A percentile compares a stretch with the other conserved stretches of the same genome.
Conservation (phyloP, 306 rosid genomes). For the Medicago lupulina region DNA sequence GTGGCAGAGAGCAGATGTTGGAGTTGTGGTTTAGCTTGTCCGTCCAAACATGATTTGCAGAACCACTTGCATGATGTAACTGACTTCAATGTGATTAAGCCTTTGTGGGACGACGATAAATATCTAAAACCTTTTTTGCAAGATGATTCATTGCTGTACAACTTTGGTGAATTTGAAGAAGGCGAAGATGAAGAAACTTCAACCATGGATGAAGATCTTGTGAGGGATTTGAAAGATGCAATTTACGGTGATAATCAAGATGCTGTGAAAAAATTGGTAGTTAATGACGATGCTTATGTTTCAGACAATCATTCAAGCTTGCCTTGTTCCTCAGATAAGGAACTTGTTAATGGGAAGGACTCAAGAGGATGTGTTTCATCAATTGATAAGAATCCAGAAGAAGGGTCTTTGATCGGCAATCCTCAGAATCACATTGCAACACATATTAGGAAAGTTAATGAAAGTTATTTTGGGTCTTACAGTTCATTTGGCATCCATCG, state of each 20-base stretch:
- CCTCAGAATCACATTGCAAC: constrained; percentile 54
- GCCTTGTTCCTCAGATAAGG: constrained; percentile 51
- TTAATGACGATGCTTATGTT: constrained; percentile 45
- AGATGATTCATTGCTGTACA: constrained; percentile 80
- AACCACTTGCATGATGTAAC: constrained; percentile 70
- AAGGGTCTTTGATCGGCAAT: constrained; percentile 42
- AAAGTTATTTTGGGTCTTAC: constrained; percentile 83
- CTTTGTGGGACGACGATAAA: constrained; percentile 66
- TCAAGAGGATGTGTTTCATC: constrained; percentile 46
- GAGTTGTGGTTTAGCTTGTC: constrained; percentile 70
- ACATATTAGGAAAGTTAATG: constrained; percentile 74
- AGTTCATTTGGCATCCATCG: constrained; percentile 95
- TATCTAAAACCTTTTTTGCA: constrained; percentile 76
- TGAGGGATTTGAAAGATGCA: constrained; percentile 53
- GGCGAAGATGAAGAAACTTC: constrained; percentile 58
- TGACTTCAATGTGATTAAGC: constrained; percentile 51
- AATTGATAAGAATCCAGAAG: constrained; percentile 44
- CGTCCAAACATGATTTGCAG: constrained; percentile 60
- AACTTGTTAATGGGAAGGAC: constrained; percentile 41
- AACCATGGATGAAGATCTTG: constrained; percentile 52
- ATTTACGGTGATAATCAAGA: constrained; percentile 38
- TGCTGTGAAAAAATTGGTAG: constrained; percentile 38
- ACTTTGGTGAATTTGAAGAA: constrained; percentile 79
- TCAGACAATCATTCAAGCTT: constrained; percentile 43
- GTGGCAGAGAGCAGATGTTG: constrained; percentile 80